phyloP scores from a whole-genome alignment of 495 filamentous ascomycete genomes.

The Penicillium nucicola region DNA sequence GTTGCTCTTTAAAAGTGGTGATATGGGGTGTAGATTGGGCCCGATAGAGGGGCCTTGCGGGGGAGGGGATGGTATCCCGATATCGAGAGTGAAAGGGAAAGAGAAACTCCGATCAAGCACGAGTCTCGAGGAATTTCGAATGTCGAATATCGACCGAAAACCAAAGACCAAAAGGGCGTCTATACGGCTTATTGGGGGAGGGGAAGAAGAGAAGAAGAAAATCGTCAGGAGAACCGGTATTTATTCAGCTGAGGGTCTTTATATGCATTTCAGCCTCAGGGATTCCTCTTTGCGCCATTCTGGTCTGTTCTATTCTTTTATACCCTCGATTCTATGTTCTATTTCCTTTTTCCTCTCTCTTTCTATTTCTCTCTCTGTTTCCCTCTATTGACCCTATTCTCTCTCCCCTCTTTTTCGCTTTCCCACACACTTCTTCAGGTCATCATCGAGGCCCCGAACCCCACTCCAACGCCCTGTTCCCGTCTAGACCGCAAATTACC shows the following conservation, averaged over 20 bases:
- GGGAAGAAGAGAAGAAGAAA: not conserved
- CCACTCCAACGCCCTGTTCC: not conserved
- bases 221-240: not conserved
- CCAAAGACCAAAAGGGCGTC: not conserved
- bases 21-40: not conserved
- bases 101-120: no score
- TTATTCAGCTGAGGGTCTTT: constrained; percentile 6
- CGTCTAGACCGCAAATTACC: not conserved
- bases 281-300: no score
- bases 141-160: not conserved
- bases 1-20: no score
- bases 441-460: constrained; percentile 1
- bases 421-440: not conserved
- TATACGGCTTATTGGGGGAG: constrained; percentile 2
- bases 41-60: constrained; percentile 10
- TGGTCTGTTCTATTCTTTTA: no score
- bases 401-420: no score
- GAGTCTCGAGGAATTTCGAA: not conserved
- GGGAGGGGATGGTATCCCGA: not conserved
- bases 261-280: constrained; percentile 6
- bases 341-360: not conserved
- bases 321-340: no score
- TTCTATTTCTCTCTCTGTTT: not conserved
- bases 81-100: not conserved
- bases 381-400: not conserved